Evolutionary conservation across 257 asterid genomes (phyloP), one percentile per base, ranked within the genome.

Genomic region (Lavandula angustifolia): DNA sequence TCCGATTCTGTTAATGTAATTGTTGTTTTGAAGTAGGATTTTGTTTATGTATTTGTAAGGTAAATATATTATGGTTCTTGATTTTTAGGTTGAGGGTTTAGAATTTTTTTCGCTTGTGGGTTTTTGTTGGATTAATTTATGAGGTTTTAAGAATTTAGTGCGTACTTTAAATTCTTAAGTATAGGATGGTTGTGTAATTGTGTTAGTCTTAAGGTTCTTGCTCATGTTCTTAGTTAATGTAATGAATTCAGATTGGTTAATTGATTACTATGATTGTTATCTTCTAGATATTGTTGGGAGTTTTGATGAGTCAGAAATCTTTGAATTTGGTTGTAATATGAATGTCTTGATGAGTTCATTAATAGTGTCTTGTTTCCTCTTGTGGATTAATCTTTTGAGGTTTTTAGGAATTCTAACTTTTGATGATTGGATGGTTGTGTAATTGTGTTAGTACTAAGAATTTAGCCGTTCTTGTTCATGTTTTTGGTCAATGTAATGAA

Each of bases 101-200:
- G 29, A 53, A 59, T 71, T 52, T 50, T 60, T 29, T 9, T 33
- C 6, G 42, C 18, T 46, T 27, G 55, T 32, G 62, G 53, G 55
- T 55, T 42, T 52, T 9, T 54, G 60, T 70, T 71, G 31, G 57
- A 35, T 77, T 72, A 59, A 54, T 62, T 71, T 33, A 9, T 29
- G n/a, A 4, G 46, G 46, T 18, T 27, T 18, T 49, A 40, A 40
- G 46, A 18, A 42, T 41, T 51, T 46, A 6, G 40, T 51, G 44
- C 17, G 68, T 32, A 32, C 40, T 60, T 34, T 81, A 49, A 35
- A 16, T 38, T 65, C 40, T 32, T 34, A 9, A 17, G 51, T 70
- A 38, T 57, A 66, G 60, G 60, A 41, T 76, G 71, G 54, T 8
- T 69, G 32, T 16, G 37, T 44, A 57, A 27, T 8, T 69, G 22